Conservation (phyloP, 2,329 filamentous ascomycete genomes). For the Monilinia aucupariae region DNA sequence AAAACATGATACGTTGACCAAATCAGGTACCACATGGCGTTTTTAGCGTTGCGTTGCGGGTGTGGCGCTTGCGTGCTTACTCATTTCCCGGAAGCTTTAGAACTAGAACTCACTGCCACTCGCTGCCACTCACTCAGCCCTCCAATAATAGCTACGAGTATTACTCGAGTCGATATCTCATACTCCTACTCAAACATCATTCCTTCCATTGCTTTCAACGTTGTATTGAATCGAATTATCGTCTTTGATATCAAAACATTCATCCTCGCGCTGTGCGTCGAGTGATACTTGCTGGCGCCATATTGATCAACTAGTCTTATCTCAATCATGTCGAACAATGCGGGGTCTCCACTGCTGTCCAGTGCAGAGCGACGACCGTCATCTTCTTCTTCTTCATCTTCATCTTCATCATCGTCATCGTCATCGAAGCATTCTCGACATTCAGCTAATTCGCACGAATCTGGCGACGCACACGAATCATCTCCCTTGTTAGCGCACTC, state of each 20-base stretch:
- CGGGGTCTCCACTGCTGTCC: slow-evolving; percentile 15
- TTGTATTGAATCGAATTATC: not conserved
- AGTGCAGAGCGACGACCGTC: slow-evolving; percentile 14
- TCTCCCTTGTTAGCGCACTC: slow-evolving; percentile 35
- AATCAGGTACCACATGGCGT: not conserved
- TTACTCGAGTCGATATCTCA: no score
- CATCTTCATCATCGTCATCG: no score
- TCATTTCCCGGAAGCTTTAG: not conserved
- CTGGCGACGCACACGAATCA: slow-evolving; percentile 28
- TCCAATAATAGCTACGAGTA: no score
- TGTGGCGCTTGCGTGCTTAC: slow-evolving; percentile 6
- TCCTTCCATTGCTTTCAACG: not conserved
- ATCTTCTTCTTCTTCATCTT: not conserved
- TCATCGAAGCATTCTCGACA: slow-evolving; percentile 11
- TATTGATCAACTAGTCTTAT: not conserved
- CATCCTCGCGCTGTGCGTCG: slow-evolving; percentile 17
- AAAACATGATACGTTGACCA: slow-evolving; percentile 3
- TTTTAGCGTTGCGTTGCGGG: not conserved
- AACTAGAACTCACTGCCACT: not conserved
- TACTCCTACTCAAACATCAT: not conserved
- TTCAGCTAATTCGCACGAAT: not conserved
- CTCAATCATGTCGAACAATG: slow-evolving; percentile 11
- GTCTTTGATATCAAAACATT: not conserved
- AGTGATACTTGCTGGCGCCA: slow-evolving; percentile 8
- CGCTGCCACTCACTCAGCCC: no score